These are phyloP conservation scores for Helichrysum umbraculigerum DNA, from an alignment of 129 eudicot species.

Conservation along the genomic window DNA sequence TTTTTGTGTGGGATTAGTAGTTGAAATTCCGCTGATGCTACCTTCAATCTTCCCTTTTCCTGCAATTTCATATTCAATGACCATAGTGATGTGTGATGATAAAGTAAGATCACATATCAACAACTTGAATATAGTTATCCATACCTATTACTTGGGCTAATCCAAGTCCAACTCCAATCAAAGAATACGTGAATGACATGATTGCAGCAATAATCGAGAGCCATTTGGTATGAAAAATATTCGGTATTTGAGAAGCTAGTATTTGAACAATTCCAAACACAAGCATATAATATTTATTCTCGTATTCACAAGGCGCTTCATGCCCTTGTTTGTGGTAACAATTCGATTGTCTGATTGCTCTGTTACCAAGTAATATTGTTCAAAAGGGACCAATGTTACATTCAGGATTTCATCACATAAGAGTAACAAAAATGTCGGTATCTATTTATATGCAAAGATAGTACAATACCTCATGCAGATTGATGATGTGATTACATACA, in stretches of 20 bases:
- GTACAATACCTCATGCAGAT: slow-evolving; percentile 64
- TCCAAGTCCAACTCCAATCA: slow-evolving; percentile 70
- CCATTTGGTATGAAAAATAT: slow-evolving; percentile 65
- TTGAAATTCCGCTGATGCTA: slow-evolving; percentile 57
- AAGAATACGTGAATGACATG: slow-evolving; percentile 84
- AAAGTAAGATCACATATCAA: slow-evolving; percentile 5
- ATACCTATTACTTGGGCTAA: slow-evolving; percentile 69
- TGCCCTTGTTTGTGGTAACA: slow-evolving; percentile 78
- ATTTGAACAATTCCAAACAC: slow-evolving; percentile 68
- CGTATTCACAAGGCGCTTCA: slow-evolving; percentile 52
- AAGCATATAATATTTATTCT: slow-evolving; percentile 52
- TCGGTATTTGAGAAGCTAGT: slow-evolving; percentile 73
- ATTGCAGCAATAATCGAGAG: slow-evolving; percentile 74
- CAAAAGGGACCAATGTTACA: background rate
- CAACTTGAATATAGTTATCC: background rate
- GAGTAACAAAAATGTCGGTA: background rate
- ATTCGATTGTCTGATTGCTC: slow-evolving; percentile 81
- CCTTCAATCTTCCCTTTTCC: slow-evolving; percentile 71
- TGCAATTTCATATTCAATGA: slow-evolving; percentile 30
- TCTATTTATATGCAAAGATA: background rate
- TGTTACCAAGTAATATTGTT: slow-evolving; percentile 12
- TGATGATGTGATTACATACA: slow-evolving; percentile 70
- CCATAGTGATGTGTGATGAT: background rate
- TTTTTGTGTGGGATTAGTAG: slow-evolving; percentile 55
- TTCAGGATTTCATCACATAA: slow-evolving; percentile 10